Base-by-base conservation (phyloP, 106 monocot species). In the Dioscorea alata region DNA sequence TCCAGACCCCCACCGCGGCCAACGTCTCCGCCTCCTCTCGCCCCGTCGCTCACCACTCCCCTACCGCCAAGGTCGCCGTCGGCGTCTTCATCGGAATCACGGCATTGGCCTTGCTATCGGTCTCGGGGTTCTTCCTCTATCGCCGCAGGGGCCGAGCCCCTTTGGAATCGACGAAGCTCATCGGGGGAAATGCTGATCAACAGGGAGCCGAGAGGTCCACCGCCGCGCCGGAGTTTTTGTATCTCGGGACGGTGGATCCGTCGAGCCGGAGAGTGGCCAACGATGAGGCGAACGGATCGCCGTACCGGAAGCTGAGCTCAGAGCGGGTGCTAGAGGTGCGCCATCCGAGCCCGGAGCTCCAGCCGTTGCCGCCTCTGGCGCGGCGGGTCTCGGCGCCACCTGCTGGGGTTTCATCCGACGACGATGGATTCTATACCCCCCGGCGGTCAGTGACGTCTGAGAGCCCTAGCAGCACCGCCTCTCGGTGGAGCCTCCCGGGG, bases 341-440 rank as follows among this genome's bases (percentile, higher is more conserved):
- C 49, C 70, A 68, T 28, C 85, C 77, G 48, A 81, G 81, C 71
- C 85, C 85, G 57, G 81, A 85, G 67, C 73, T 85, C 20, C 76
- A 65, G 15, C 85, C 85, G 56, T 68, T 85, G 25, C 81, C 85
- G 59, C 77, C 66, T 5, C 61, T 82, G 4, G 21, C 19, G 2
- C 54, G 54, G 18, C 54, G 19, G 54, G 54, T 54, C 54, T 54
- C 54, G 4, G 54, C 54, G 9, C 13, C 49, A 0, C 61, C 67
- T 7, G 50, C 71, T 50, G 59, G 19, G 23, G 68, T 32, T 33
- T 42, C 72, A 10, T 71, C 75, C 25, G 80, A 76, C 22, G 75
- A 84, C 6, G 76, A 80, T 19, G 31, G 58, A 28, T 76, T 69
- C 19, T 80, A 69, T 52, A 80, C 84, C 14, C 72, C 80, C 32